Base-by-base conservation (phyloP, 2,329 filamentous ascomycete genomes). In the Metarhizium humberi region DNA sequence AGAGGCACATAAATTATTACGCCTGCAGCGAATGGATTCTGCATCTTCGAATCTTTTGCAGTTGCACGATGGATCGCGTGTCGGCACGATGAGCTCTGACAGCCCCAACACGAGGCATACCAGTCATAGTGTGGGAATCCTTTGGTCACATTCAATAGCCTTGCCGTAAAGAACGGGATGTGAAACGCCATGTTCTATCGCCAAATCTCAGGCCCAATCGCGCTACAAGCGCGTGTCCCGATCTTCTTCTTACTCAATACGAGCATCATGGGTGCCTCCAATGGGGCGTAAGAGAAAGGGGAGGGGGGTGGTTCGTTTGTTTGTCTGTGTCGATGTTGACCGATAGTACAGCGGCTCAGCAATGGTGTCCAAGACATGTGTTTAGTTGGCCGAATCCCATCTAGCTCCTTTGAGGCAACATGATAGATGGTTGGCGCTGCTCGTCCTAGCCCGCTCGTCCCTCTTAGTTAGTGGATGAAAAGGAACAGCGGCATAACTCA, bases 131-230 rank as follows among this genome's bases (percentile, higher is more conserved):
- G 55, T 47, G 51, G 52, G 40, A 50, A 20, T 47, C 51, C 18
- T 46, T 51, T 51, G 13, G 43, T 43, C 32, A 52, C 51, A 6
- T 5, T 40, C 38, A 14, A 54, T 45, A 50, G 34, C 54, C 51
- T 60, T 29, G 58, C 58, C 58, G 59, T 60, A 29, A 40, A 34
- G 54, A 62, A 62, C 59, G 62, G 60, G 56, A 57, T 58, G 57
- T 59, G 56, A 52, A 32, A 52, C 51, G 29, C 25, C 40, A 18
- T 34, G 32, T 18, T 52, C 20, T 18, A 52, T 45, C 50, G 29
- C 32, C 50, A 43, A 47, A 46, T 42, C 32, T 52, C 38, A 20
- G 32, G 16, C 52, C 25, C 50, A 53, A 47, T 55, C 50, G 30
- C 45, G 25, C 36, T 52, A 49, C n/a, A 49, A 49, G 25, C 36